Evolutionary conservation across 2,329 filamentous ascomycete species (phyloP), one percentile per base, ranked within the genome.

Genomic region (Beauveria pseudobassiana): DNA sequence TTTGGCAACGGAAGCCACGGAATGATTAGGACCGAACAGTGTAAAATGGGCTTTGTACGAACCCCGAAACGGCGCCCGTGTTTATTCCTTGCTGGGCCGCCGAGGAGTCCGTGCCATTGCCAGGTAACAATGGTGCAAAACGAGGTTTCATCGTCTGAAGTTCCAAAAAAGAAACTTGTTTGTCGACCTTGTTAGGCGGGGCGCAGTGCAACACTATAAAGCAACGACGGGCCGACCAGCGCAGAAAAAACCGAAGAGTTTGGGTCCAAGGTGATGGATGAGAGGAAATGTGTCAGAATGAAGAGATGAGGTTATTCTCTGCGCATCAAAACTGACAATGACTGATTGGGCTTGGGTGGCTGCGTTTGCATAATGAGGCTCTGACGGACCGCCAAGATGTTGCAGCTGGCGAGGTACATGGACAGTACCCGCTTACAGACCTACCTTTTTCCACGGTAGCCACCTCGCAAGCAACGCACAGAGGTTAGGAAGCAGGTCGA

Each of bases 121-220:
- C 14, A 16, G 26, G 43, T 16, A 18, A 40, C 20, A 38, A 16
- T 8, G 46, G 45, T 34, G 10, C 48, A 38, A 57, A 28, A n/a
- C 22, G 24, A 42, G 46, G 56, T 45, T 46, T 20, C 48, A 46
- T 59, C 57, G 57, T 52, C 48, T 45, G 24, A 52, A 52, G 48
- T 45, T 16, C 22, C 18, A 30, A 34, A 52, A 51, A 51, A 52
- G 43, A 51, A 50, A 51, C 38, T 43, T 59, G 20, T 58, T 51
- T 59, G 34, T 51, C n/a, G 34, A 38, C 56, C 54, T 59, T 59
- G 56, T 59, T 59, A 8, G 46, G 56, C 56, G 56, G 56, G 54
- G 46, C 38, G 12, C 30, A n/a, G 9, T 50, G 54, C 28, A 48
- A 49, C 46, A 59, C 56, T 51, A 51, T 50, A 51, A 50, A 50